Percentiles rank a stretch among this genome's conserved stretches.
Evolutionary conservation across 1,139 yeast genomes (phyloP).

Genomic region (Candida sanyaensis): DNA sequence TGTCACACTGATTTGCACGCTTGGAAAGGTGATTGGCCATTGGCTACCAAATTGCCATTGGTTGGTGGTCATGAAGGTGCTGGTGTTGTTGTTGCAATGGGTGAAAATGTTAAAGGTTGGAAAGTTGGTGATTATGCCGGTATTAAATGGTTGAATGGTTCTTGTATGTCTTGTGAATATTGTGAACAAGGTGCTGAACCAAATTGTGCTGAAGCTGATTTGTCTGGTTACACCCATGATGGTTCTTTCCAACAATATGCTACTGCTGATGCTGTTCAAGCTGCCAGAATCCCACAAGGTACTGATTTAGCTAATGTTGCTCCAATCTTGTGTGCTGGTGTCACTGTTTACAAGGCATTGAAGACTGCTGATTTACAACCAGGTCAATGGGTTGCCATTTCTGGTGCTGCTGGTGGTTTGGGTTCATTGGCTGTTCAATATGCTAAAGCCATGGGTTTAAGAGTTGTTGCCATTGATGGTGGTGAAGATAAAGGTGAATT

Average conservation of each 20-base stretch:
- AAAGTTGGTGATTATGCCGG: constrained; percentile 80
- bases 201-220: constrained; percentile 65
- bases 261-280: constrained; percentile 54
- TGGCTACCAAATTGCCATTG: constrained; percentile 62
- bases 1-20: constrained; percentile 74
- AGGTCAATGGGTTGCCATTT: constrained; percentile 79
- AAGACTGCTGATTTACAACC: constrained; percentile 66
- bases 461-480: constrained; percentile 77
- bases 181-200: constrained; percentile 71
- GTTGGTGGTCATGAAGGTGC: constrained; percentile 91
- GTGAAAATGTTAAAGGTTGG: constrained; percentile 66
- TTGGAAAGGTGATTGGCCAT: constrained; percentile 76
- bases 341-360: constrained; percentile 81
- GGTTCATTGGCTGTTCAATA: constrained; percentile 81
- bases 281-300: constrained; percentile 36
- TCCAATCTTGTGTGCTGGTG: constrained; percentile 70
- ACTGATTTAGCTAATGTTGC: constrained; percentile 36
- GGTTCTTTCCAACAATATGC: constrained; percentile 87
- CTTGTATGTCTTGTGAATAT: constrained; percentile 73
- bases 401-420: constrained; percentile 87
- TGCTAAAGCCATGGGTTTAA: constrained; percentile 80
- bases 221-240: constrained; percentile 79
- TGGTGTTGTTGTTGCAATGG: constrained; percentile 76
- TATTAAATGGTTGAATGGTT: constrained; percentile 71
- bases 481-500: constrained; percentile 65